These are phyloP conservation scores for Rubia peregrina DNA, from an alignment of 305 asterid species.

Conservation along the genomic window DNA sequence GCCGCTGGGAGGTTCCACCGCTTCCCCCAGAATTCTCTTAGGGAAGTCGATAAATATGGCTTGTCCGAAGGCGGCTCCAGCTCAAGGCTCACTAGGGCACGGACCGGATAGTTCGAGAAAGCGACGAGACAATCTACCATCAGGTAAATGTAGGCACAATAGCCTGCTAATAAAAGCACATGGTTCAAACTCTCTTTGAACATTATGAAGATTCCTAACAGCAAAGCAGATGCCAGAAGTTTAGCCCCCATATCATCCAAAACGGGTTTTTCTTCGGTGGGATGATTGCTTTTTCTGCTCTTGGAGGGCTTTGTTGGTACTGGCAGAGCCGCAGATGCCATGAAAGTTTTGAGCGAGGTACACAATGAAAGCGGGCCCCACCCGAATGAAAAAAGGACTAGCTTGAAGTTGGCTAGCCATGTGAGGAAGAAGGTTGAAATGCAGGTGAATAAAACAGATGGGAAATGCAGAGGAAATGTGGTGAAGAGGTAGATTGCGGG, in stretches of 20 bases:
- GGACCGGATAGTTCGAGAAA: slow-evolving; percentile 39
- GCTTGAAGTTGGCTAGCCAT: slow-evolving; percentile 70
- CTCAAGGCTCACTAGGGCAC: slow-evolving; percentile 40
- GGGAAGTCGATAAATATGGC: slow-evolving; percentile 68
- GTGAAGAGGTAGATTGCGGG: slow-evolving; percentile 54
- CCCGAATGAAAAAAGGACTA: slow-evolving; percentile 50
- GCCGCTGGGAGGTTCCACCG: slow-evolving; percentile 65
- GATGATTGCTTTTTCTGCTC: not conserved
- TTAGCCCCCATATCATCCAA: slow-evolving; percentile 33
- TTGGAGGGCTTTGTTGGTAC: slow-evolving; percentile 29
- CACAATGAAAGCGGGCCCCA: slow-evolving; percentile 35
- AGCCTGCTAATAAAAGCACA: not conserved
- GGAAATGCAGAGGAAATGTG: slow-evolving; percentile 44
- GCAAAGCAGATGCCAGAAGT: not conserved
- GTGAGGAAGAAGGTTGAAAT: slow-evolving; percentile 46
- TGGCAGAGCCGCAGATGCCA: slow-evolving; percentile 42
- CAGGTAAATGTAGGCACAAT: not conserved
- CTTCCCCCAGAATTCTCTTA: slow-evolving; percentile 69
- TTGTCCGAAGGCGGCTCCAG: slow-evolving; percentile 54
- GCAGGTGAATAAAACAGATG: slow-evolving; percentile 29
- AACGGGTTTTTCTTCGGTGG: no score
- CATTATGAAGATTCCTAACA: not conserved
- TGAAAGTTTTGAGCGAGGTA: slow-evolving; percentile 11
- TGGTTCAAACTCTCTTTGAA: not conserved
- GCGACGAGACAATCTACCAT: slow-evolving; percentile 5